Conservation (phyloP, 306 rosid species). For the Acacia confusa region DNA sequence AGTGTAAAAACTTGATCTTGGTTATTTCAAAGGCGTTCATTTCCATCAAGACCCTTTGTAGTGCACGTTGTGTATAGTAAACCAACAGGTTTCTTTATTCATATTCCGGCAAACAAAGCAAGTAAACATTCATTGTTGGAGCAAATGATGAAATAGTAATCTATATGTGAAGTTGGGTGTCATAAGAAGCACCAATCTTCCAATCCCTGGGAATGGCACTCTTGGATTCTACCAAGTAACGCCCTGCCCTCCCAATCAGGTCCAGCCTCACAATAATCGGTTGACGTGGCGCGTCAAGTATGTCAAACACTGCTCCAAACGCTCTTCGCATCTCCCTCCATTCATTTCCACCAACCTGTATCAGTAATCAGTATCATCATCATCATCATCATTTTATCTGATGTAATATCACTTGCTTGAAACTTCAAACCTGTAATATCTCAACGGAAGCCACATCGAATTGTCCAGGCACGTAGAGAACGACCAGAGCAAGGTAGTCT, state of each 20-base stretch:
- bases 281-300: conserved; percentile 51
- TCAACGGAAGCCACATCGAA: conserved; percentile 56
- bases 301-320: conserved; percentile 78
- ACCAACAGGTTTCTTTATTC: background rate
- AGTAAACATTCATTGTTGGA: background rate
- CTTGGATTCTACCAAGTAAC: conserved; percentile 48
- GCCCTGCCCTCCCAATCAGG: conserved; percentile 40
- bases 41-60: too few species aligned
- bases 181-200: conserved; percentile 67
- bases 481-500: conserved; percentile 51
- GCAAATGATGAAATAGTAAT: background rate
- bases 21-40: background rate
- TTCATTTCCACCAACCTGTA: conserved; percentile 53
- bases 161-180: conserved; percentile 55
- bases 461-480: conserved; percentile 50
- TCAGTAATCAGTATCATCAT: background rate
- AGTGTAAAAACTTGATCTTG: background rate
- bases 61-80: too few species aligned
- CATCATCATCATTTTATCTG: background rate
- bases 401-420: background rate
- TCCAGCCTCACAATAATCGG: conserved; percentile 53
- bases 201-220: conserved; percentile 67
- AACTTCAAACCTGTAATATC: conserved; percentile 33
- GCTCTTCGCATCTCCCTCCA: conserved; percentile 69
- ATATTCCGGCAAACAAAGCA: background rate